Percentiles rank a stretch among this genome's conserved stretches.
These are phyloP conservation scores for Skeletonema marinoi DNA, from an alignment of 108 stramenopile genomes.

Conservation along the genomic window DNA sequence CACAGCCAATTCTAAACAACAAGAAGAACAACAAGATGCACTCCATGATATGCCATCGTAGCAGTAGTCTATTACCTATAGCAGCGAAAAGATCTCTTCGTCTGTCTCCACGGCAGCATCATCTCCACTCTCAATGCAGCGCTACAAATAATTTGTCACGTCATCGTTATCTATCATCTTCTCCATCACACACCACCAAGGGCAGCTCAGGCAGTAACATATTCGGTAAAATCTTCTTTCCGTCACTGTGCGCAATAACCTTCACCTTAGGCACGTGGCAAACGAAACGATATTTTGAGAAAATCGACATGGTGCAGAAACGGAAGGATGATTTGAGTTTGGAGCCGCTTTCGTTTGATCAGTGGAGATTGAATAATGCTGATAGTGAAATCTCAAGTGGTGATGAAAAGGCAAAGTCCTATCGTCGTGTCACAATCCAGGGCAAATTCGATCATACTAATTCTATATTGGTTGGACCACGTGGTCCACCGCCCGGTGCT, in stretches of 20 bases:
- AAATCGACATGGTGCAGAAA: slow-evolving; percentile 57
- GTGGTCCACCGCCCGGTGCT: slow-evolving; percentile 81
- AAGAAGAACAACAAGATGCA: too few relatives aligned
- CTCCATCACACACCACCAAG: not conserved
- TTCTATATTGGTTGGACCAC: slow-evolving; percentile 81
- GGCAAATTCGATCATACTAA: slow-evolving; percentile 64
- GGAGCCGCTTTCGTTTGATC: slow-evolving; percentile 39
- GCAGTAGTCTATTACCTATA: too few relatives aligned
- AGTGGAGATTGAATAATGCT: not conserved
- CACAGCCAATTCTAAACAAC: too few relatives aligned
- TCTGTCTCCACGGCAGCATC: too few relatives aligned
- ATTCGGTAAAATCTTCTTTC: slow-evolving; percentile 74
- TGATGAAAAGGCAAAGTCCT: slow-evolving; percentile 14
- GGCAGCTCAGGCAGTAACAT: not conserved
- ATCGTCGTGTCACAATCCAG: slow-evolving; percentile 51
- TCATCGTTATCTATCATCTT: too few relatives aligned
- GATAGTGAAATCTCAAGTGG: not conserved
- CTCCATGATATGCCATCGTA: too few relatives aligned
- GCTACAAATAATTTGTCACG: too few relatives aligned
- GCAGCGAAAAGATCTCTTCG: too few relatives aligned
- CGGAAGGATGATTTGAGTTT: slow-evolving; percentile 60
- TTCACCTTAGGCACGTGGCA: slow-evolving; percentile 86
- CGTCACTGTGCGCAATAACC: slow-evolving; percentile 75
- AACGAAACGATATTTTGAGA: slow-evolving; percentile 77
- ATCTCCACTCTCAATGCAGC: too few relatives aligned